Evolutionary conservation across 257 asterid species (phyloP).

Genomic region (Solanum corneliomulleri): DNA sequence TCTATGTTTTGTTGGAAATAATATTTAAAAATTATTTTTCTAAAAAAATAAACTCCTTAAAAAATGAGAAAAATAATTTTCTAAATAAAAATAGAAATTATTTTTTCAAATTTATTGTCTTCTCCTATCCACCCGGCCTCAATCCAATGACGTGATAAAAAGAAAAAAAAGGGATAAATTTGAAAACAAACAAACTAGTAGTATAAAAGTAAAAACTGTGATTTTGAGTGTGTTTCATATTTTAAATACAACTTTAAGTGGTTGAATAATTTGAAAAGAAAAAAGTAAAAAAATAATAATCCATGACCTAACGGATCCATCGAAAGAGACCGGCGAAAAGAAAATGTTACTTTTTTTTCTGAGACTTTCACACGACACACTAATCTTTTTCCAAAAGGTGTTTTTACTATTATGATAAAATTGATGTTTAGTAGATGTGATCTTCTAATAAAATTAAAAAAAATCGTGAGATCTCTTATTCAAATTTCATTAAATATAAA

Average conservation of each 20-base stretch:
- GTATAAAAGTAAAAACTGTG: neutral
- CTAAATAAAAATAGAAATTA: too few species aligned
- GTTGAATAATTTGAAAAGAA: neutral
- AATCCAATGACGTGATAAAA: neutral
- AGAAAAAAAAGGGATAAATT: neutral
- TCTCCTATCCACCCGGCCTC: neutral
- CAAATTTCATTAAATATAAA: neutral
- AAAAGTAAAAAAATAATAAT: too few species aligned
- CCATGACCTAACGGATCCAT: too few species aligned
- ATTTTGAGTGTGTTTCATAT: too few species aligned
- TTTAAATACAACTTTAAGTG: neutral
- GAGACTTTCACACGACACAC: neutral
- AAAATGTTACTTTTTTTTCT: neutral
- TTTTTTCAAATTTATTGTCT: too few species aligned
- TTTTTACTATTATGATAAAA: neutral
- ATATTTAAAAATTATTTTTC: too few species aligned
- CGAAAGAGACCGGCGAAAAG: neutral
- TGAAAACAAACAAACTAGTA: neutral
- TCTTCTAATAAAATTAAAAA: neutral
- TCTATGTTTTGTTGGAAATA: too few species aligned
- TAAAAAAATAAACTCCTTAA: too few species aligned
- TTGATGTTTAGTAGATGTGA: neutral
- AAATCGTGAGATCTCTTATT: neutral
- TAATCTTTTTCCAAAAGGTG: neutral
- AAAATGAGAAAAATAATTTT: too few species aligned